Percentiles rank a stretch among this genome's conserved stretches.
Evolutionary conservation across 306 rosid genomes (phyloP).

Genomic region (Corylus heterophylla): DNA sequence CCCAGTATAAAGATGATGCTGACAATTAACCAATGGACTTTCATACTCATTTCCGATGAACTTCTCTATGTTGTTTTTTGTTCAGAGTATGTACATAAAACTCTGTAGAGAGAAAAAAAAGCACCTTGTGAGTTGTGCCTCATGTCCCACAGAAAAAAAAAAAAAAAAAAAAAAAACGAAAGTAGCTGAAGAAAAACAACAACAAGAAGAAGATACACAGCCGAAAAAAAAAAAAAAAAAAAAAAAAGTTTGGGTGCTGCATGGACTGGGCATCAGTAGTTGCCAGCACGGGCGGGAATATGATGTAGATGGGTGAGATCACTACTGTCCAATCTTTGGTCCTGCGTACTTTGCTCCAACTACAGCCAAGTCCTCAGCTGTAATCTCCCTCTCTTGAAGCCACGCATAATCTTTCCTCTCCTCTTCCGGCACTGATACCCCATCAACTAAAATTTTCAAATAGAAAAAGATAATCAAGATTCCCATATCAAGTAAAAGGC

Average conservation of each 20-base stretch:
- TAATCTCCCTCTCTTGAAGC: conserved; percentile 77
- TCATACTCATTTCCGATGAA: conserved; percentile 27
- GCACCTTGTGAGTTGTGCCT: conserved; percentile 24
- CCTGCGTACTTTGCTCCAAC: conserved; percentile 65
- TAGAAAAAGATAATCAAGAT: background rate
- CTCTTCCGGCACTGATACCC: conserved; percentile 54
- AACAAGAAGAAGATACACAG: background rate
- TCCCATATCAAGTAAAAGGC: background rate
- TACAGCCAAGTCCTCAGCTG: conserved; percentile 59
- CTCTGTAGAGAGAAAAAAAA: conserved; percentile 23
- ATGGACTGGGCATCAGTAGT: conserved; percentile 21
- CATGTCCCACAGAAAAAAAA: conserved; percentile 31
- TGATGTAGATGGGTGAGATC: conserved; percentile 25
- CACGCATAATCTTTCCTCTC: conserved; percentile 64
- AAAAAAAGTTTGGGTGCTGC: conserved; percentile 20
- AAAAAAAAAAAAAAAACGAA: background rate
- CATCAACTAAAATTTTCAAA: conserved; percentile 47
- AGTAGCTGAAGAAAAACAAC: conserved; percentile 3
- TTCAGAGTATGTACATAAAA: conserved; percentile 51
- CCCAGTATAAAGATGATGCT: background rate
- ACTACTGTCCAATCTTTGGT: conserved; percentile 59
- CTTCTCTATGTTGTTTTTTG: conserved; percentile 22
- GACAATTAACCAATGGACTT: conserved; percentile 22
- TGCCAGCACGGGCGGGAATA: conserved; percentile 14
- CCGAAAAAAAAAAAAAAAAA: background rate